A percentile compares a stretch with the other conserved stretches of the same genome.
Evolutionary conservation across 2,329 filamentous ascomycete species (phyloP).

Genomic region (Sphaerostilbella broomeana): DNA sequence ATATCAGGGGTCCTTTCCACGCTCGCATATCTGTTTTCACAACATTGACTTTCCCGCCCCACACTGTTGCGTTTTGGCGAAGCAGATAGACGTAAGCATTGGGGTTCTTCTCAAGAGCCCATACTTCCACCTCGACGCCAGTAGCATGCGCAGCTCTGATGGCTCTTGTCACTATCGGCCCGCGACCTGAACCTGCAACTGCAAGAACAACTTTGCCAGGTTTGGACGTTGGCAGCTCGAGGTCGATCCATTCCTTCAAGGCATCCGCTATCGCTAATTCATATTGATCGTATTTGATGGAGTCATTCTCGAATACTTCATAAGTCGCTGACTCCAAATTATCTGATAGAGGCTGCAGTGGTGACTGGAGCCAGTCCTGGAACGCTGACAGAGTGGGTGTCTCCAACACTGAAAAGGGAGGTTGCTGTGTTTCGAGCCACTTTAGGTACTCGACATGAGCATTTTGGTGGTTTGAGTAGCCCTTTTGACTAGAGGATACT

Average conservation of each 20-base stretch:
- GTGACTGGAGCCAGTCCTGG: conserved; percentile 95
- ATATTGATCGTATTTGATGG: conserved; percentile 96
- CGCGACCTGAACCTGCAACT: conserved; percentile 87
- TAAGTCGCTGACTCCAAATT: conserved; percentile 97
- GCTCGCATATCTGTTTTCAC: conserved; percentile 96
- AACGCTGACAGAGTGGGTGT: conserved; percentile 47
- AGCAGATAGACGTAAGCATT: conserved; percentile 93
- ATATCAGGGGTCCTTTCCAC: conserved; percentile 74
- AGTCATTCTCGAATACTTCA: conserved; percentile 97
- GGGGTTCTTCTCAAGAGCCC: conserved; percentile 96
- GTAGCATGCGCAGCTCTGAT: conserved; percentile 71
- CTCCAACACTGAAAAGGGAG: conserved; percentile 48
- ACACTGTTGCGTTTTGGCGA: conserved; percentile 75
- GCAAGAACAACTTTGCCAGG: conserved; percentile 73
- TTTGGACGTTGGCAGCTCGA: conserved; percentile 65
- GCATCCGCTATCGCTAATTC: conserved; percentile 77
- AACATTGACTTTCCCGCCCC: conserved; percentile 73
- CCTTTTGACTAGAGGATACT: conserved; percentile 21
- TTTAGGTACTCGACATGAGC: conserved; percentile 71
- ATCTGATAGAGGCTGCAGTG: conserved; percentile 88
- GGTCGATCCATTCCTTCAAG: conserved; percentile 67
- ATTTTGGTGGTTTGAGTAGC: too few species aligned
- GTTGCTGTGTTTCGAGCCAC: conserved; percentile 77
- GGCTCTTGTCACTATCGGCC: conserved; percentile 82
- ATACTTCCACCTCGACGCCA: conserved; percentile 73